phyloP scores from a whole-genome alignment of 306 rosid genomes.

The Vachellia collinsii region DNA sequence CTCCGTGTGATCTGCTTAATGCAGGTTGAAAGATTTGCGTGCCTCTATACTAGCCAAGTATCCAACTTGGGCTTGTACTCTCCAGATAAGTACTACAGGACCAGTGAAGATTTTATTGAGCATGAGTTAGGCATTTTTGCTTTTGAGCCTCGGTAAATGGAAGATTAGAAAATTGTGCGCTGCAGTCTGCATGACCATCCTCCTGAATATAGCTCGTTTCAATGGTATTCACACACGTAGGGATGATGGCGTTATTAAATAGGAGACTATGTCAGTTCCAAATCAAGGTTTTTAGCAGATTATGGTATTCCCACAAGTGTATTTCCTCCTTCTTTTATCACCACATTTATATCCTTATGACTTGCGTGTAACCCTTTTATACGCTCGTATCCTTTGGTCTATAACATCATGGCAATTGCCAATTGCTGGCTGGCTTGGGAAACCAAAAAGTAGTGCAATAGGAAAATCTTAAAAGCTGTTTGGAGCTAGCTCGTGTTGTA shows the following conservation, averaged over 20 bases:
- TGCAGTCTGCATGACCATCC: background rate
- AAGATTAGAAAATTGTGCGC: conserved; percentile 6
- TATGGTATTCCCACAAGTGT: background rate
- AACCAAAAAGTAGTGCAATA: background rate
- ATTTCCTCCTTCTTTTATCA: background rate
- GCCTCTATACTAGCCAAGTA: conserved; percentile 76
- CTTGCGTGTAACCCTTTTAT: background rate
- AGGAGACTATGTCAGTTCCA: background rate
- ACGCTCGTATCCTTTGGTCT: background rate
- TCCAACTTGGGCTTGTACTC: conserved; percentile 72
- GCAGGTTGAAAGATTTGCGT: conserved; percentile 83
- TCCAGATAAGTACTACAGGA: conserved; percentile 73
- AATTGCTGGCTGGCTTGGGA: background rate
- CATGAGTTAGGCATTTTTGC: conserved; percentile 65
- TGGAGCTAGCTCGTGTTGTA: background rate
- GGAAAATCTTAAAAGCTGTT: background rate
- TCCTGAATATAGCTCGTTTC: background rate
- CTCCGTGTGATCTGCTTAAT: background rate
- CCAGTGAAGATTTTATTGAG: conserved; percentile 80
- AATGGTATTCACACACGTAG: background rate
- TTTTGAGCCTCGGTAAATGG: conserved; percentile 34
- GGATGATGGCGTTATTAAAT: background rate
- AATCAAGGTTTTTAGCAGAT: background rate
- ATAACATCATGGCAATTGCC: background rate
- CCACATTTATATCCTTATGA: background rate